These are phyloP conservation scores for Tilletia horrida DNA, from an alignment of 1,284 basidiomycete genomes.

Conservation along the genomic window DNA sequence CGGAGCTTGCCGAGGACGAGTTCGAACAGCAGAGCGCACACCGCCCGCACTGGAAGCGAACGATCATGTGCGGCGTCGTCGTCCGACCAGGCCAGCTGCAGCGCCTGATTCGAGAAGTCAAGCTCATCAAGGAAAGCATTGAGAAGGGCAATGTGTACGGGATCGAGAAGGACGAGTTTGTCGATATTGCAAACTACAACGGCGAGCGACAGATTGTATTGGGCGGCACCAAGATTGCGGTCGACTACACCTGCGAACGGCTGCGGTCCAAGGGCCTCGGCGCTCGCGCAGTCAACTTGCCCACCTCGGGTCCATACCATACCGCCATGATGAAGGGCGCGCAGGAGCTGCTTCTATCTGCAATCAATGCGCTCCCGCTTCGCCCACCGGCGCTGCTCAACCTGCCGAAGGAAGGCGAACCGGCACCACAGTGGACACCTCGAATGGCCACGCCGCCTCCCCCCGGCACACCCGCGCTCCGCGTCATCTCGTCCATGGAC, in stretches of 20 bases:
- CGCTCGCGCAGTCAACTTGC: conserved; percentile 51
- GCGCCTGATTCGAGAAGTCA: conserved; percentile 36
- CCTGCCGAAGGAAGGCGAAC: not conserved
- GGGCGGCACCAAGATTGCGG: conserved; percentile 46
- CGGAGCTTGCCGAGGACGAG: not conserved
- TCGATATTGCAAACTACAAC: conserved; percentile 52
- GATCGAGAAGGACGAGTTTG: conserved; percentile 48
- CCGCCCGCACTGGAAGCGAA: conserved; percentile 40
- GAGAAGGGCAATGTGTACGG: conserved; percentile 34
- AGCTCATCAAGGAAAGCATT: conserved; percentile 37
- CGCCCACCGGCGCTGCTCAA: conserved; percentile 24
- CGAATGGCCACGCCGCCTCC: not conserved
- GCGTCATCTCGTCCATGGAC: conserved; percentile 42
- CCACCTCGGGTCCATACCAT: conserved; percentile 48
- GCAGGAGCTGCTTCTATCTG: conserved; percentile 32
- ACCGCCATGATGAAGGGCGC: conserved; percentile 45
- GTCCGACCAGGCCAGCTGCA: conserved; percentile 46
- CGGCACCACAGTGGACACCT: not conserved
- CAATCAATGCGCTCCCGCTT: conserved; percentile 43
- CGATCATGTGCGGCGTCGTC: conserved; percentile 50
- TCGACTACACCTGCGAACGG: conserved; percentile 49
- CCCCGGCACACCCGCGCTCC: conserved; percentile 19
- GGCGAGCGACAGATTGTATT: conserved; percentile 50
- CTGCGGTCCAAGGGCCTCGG: conserved; percentile 43
- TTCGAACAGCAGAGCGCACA: not conserved